Base-by-base conservation (phyloP, 768 basidiomycete species). In the Daedaleopsis nitida region DNA sequence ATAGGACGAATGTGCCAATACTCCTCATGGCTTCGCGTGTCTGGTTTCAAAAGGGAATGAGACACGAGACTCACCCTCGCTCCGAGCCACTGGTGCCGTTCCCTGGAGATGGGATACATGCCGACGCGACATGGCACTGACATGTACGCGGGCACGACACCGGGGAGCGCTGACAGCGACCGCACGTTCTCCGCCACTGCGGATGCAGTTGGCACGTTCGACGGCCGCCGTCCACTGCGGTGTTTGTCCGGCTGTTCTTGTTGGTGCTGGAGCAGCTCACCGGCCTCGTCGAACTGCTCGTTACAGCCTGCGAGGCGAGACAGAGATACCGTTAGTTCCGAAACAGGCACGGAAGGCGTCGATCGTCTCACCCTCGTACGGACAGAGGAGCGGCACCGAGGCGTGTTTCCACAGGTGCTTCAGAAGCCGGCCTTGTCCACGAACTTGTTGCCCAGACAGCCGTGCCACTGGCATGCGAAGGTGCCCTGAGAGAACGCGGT, bases 381-480 rank as follows among this genome's bases (percentile, higher is more conserved):
- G 77, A 66, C 86, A 87, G 19, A 56, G 65, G 38, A 85, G 68
- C 21, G 77, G 72, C 39, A 68, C 59, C 19, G 73, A 65, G 21
- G 79, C 80, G 74, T 92, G 90, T 39, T 66, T 79, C 64, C 79
- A 76, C 7, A 88, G 68, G 71, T 92, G 89, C 55, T 71, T 63
- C 43, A 73, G 72, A 59, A 83, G 51, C 75, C 66, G 45, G 74
- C 71, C 45, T 70, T 69, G 51, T 68, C 67, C n/a, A 55, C 54
- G 69, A 81, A 81, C 57, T 69, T 74, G 34, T 75, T 75, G n/a
- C 77, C 76, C 17, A 34, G 17, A 69, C 88, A 91, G 32, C 74
- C 74, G 17, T 78, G 75, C 89, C 89, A 90, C 49, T 69, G 74
- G 70, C 87, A 88, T 38, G 70, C 65, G 63, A 76, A 83, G 13